Conservation (phyloP, 306 rosid species). For the Astragalus membranaceus region DNA sequence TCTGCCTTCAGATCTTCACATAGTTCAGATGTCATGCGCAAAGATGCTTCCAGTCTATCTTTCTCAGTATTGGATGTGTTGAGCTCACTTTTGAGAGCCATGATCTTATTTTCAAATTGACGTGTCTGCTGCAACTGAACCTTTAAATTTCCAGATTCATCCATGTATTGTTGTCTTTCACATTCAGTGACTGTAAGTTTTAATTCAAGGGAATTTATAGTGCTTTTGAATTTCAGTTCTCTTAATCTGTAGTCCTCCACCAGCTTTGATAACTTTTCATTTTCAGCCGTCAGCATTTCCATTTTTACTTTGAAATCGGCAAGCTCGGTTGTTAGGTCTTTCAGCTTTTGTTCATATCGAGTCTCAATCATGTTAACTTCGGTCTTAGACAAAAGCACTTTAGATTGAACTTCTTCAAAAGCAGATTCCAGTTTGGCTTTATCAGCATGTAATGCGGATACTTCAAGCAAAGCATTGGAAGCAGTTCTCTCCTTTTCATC, state of each 20-base stretch:
- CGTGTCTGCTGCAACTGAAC: slow-evolving; percentile 33
- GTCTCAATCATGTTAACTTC: slow-evolving; percentile 25
- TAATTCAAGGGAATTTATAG: slow-evolving; percentile 31
- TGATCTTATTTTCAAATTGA: slow-evolving; percentile 33
- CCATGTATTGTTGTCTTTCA: slow-evolving; percentile 36
- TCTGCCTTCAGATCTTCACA: slow-evolving; percentile 48
- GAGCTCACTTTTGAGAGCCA: slow-evolving; percentile 40
- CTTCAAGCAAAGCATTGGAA: slow-evolving; percentile 41
- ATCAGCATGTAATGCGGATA: slow-evolving; percentile 30
- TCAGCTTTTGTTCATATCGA: slow-evolving; percentile 42
- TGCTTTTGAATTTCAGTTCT: slow-evolving; percentile 34
- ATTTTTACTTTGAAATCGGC: slow-evolving; percentile 31
- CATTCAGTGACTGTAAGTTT: slow-evolving; percentile 43
- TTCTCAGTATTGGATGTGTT: slow-evolving; percentile 31
- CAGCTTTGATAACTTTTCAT: slow-evolving; percentile 35
- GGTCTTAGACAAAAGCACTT: slow-evolving; percentile 29
- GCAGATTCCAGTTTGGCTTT: slow-evolving; percentile 38
- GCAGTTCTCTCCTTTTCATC: slow-evolving; percentile 44
- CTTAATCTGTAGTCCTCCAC: slow-evolving; percentile 42
- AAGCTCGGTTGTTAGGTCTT: slow-evolving; percentile 34
- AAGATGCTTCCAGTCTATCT: slow-evolving; percentile 43
- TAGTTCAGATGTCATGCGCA: slow-evolving; percentile 28
- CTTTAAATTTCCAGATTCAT: slow-evolving; percentile 37
- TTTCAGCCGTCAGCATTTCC: slow-evolving; percentile 35
- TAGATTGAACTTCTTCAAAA: slow-evolving; percentile 42